phyloP scores from a whole-genome alignment of 495 filamentous ascomycete species.

The Aspergillus ellipticus region DNA sequence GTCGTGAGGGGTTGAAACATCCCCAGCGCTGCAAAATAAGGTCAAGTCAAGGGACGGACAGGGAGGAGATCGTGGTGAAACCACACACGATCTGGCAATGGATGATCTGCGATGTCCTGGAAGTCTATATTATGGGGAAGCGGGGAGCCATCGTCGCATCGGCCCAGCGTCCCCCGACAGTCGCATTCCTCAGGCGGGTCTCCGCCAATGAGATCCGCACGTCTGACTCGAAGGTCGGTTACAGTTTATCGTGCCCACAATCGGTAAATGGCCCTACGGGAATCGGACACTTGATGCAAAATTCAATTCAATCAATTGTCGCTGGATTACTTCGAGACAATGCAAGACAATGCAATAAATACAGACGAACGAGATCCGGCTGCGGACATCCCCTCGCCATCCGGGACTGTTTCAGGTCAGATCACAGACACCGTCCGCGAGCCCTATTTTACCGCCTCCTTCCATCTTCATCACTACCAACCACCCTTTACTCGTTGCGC shows the following conservation, averaged over 20 bases:
- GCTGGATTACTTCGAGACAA: not conserved
- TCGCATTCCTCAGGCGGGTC: no score
- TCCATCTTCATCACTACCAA: not conserved
- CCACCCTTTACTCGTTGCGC: conserved; percentile 1
- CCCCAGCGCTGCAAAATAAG: not conserved
- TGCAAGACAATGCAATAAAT: not conserved
- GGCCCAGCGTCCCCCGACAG: no score
- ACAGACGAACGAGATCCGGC: not conserved
- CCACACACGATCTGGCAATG: not conserved
- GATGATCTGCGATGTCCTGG: not conserved
- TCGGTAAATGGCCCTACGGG: no score
- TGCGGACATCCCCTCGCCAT: not conserved
- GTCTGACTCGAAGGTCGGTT: no score
- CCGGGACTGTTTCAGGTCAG: not conserved
- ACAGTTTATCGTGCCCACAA: no score
- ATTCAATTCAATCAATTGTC: not conserved
- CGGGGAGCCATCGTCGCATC: not conserved
- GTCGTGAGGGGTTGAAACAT: not conserved
- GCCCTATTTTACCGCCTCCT: not conserved
- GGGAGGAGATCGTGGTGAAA: not conserved
- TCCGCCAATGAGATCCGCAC: no score
- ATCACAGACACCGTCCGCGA: not conserved
- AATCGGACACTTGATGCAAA: not conserved
- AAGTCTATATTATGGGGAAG: conserved; percentile 4
- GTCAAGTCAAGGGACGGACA: no score